Evolutionary conservation across 192 early-diverging fungal species (phyloP).

Genomic region (Rhizophagus prolifer): DNA sequence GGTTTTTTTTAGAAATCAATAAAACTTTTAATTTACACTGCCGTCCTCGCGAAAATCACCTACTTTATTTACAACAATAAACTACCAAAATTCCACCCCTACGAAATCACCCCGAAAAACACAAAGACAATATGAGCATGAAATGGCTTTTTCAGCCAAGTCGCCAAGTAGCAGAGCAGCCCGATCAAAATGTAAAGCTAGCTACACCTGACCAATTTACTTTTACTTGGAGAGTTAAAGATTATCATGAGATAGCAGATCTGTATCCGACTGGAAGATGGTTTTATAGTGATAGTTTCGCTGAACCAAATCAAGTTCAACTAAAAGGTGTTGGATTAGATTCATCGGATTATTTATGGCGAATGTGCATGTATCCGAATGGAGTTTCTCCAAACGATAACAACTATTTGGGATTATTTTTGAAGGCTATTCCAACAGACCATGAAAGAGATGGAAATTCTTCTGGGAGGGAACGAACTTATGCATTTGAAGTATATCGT

Average conservation of each 20-base stretch:
- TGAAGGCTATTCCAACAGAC: constrained; percentile 17
- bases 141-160: constrained; percentile 18
- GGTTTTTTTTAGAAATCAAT: no score
- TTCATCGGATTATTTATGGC: constrained; percentile 6
- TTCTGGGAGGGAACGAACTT: constrained; percentile 7
- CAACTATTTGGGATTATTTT: constrained; percentile 14
- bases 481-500: constrained; percentile 18
- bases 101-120: background rate
- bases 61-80: background rate
- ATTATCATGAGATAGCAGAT: constrained; percentile 20
- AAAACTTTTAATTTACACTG: no score
- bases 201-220: constrained; percentile 11
- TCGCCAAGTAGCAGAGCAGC: constrained; percentile 4
- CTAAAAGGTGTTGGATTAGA: background rate
- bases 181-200: constrained; percentile 7
- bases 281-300: constrained; percentile 20
- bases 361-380: constrained; percentile 22
- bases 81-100: constrained; percentile 6
- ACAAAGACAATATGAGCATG: constrained; percentile 1
- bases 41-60: background rate
- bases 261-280: constrained; percentile 20
- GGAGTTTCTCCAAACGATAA: constrained; percentile 10
- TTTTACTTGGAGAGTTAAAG: constrained; percentile 13
- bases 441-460: constrained; percentile 23
- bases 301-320: constrained; percentile 3